A percentile compares a stretch with the other conserved stretches of the same genome.
Conservation (phyloP, 2,329 filamentous ascomycete genomes). For the Thielaviopsis musarum region DNA sequence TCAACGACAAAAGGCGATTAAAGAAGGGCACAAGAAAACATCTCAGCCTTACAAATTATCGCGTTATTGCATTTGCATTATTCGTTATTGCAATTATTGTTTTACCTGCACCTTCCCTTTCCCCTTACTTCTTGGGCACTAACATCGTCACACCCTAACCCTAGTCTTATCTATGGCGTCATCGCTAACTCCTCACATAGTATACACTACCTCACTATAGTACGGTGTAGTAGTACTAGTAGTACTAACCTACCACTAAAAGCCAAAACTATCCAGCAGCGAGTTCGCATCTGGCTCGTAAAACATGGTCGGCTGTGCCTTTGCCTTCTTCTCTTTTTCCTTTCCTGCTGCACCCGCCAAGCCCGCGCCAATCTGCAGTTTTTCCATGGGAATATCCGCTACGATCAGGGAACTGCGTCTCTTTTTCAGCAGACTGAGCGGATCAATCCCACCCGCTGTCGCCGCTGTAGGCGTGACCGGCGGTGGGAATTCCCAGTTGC, state of each 20-base stretch:
- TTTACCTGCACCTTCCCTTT: too few relatives aligned
- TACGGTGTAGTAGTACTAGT: neutral
- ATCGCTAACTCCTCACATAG: neutral
- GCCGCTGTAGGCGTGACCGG: slow-evolving; percentile 17
- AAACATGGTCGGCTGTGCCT: slow-evolving; percentile 55
- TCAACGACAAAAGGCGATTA: neutral
- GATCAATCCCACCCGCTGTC: slow-evolving; percentile 30
- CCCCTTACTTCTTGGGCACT: too few relatives aligned
- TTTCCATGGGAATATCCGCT: slow-evolving; percentile 45
- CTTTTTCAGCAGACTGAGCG: slow-evolving; percentile 44
- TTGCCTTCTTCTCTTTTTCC: slow-evolving; percentile 24
- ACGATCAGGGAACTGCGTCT: slow-evolving; percentile 65
- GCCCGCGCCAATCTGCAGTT: slow-evolving; percentile 18
- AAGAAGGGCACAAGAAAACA: neutral
- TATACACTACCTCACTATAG: too few relatives aligned
- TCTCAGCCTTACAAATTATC: too few relatives aligned
- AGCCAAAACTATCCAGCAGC: slow-evolving; percentile 83
- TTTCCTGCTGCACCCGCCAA: neutral
- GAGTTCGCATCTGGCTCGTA: slow-evolving; percentile 84
- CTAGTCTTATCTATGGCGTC: neutral
- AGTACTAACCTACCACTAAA: slow-evolving; percentile 29
- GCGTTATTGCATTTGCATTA: too few relatives aligned
- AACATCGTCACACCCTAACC: too few relatives aligned
- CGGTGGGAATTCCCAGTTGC: slow-evolving; percentile 68
- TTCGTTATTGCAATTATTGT: too few relatives aligned